phyloP scores from a whole-genome alignment of 1,284 basidiomycete genomes.

The Amylostereum chailletii region DNA sequence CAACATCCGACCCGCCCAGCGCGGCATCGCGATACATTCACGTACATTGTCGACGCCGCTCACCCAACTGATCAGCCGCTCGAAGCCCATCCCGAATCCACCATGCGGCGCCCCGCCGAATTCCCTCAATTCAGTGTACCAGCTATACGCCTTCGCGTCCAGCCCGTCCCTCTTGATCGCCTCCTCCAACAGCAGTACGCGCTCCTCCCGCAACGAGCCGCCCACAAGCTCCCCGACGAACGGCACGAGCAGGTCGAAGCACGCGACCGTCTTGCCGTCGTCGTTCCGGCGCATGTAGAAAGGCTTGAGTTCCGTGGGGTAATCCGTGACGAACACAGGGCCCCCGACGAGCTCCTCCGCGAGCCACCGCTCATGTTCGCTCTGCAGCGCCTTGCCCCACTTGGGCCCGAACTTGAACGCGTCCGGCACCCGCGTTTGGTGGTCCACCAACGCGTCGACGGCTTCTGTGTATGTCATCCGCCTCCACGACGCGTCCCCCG shows the following conservation, averaged over 20 bases:
- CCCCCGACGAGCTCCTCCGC: slow-evolving; percentile 57
- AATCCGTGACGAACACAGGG: slow-evolving; percentile 90
- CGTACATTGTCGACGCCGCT: slow-evolving; percentile 79
- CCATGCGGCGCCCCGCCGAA: slow-evolving; percentile 84
- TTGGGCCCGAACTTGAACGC: slow-evolving; percentile 49
- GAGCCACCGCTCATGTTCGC: slow-evolving; percentile 91
- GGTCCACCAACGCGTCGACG: slow-evolving; percentile 45
- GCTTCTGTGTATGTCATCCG: slow-evolving; percentile 80
- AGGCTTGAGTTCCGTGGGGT: slow-evolving; percentile 78
- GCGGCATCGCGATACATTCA: slow-evolving; percentile 85
- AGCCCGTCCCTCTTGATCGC: slow-evolving; percentile 46
- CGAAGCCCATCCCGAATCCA: slow-evolving; percentile 91
- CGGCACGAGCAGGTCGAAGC: slow-evolving; percentile 92
- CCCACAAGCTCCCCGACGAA: slow-evolving; percentile 86
- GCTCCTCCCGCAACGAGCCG: slow-evolving; percentile 86
- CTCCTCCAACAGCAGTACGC: slow-evolving; percentile 44
- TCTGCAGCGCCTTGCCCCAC: slow-evolving; percentile 72
- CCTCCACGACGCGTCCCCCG: slow-evolving; percentile 40
- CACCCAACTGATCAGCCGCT: slow-evolving; percentile 79
- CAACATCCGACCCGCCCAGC: slow-evolving; percentile 78
- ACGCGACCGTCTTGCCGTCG: slow-evolving; percentile 65
- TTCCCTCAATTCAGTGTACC: slow-evolving; percentile 80
- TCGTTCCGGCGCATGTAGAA: slow-evolving; percentile 89
- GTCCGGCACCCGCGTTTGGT: slow-evolving; percentile 21
- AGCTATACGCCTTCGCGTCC: slow-evolving; percentile 54